Evolutionary conservation across 805 yeast genomes (phyloP).

Genomic region (Ogataea nakhonphanomensis): DNA sequence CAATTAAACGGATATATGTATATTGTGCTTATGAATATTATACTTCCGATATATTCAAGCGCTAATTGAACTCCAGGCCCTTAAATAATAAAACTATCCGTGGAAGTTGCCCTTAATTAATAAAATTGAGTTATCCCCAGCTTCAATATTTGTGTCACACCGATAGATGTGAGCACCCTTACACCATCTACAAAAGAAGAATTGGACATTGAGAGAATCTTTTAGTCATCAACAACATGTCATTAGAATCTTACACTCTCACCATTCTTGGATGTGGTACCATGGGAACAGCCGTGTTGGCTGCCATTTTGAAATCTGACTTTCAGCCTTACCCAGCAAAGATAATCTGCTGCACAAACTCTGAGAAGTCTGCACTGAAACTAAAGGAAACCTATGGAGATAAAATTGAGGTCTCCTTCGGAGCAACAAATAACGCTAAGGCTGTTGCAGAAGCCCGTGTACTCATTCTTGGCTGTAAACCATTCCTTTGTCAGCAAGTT

Average conservation of each 20-base stretch:
- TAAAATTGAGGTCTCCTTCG: slow-evolving; percentile 50
- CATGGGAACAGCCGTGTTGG: slow-evolving; percentile 89
- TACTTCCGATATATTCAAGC: too few species aligned
- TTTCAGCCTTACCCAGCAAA: slow-evolving; percentile 59
- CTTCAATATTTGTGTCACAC: not conserved
- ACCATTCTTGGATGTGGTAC: slow-evolving; percentile 91
- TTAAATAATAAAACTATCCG: not conserved
- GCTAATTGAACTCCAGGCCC: too few species aligned
- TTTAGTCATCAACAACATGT: slow-evolving; percentile 1
- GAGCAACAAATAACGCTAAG: slow-evolving; percentile 43
- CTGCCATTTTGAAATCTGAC: slow-evolving; percentile 61
- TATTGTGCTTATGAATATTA: too few species aligned
- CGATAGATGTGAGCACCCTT: not conserved
- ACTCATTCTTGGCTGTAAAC: slow-evolving; percentile 83
- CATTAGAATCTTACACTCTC: slow-evolving; percentile 33
- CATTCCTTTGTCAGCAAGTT: slow-evolving; percentile 65
- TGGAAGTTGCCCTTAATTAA: too few species aligned
- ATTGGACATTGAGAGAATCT: too few species aligned
- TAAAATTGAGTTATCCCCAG: not conserved
- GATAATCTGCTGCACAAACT: slow-evolving; percentile 75
- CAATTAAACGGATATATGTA: too few species aligned
- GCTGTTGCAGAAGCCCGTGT: slow-evolving; percentile 68
- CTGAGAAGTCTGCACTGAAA: slow-evolving; percentile 46
- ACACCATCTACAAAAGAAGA: not conserved
- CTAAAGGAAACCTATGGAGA: slow-evolving; percentile 49